Base-by-base conservation (phyloP, 192 early-diverging fungal genomes). In the Coemansia sp. region DNA sequence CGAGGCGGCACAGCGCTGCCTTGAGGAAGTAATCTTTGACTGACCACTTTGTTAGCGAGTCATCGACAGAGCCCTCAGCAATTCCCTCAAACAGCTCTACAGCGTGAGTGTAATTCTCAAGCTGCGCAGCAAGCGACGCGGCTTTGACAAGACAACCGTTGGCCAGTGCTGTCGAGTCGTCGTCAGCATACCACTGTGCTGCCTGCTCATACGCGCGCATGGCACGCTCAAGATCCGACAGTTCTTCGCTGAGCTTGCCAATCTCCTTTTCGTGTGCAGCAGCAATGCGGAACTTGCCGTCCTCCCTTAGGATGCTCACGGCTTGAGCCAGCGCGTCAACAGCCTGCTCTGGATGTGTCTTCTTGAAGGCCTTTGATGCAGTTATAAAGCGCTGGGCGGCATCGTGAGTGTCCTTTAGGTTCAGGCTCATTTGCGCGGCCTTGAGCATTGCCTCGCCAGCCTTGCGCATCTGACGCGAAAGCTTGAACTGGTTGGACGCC, bases 21-120 rank as follows among this genome's bases (percentile, higher is more conserved):
- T 99, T 99, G 73, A 99, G 84, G 62, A 98, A 92, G 84, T 97
- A 96, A 58, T 98, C 96, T 60, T 94, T 92, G 23, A 98, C 75
- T 17, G 94, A 96, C 91, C 94, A 99, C 73, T 94, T 93, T 54
- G 94, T 92, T 24, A 99, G 84, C 56, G 90, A 87, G 73, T 94
- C 93, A 74, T 96, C 94, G 69, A 97, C 66, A 50, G 87, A 87
- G 57, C 86, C 87, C 39, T 82, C 82, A 2, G 94, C 97, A 3
- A 97, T 90, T 22, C 75, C 68, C 76, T 99, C 96, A 84, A 96
- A 98, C 60, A 89, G 87, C 45, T 89, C 88, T 58, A 96, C 89
- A 4, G 97, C 97, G 25, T 87, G 88, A 25, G 92, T 88, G 65
- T 94, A 99, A 70, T 90, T 84, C 49, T 89, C 93, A 22, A 98